phyloP scores from a whole-genome alignment of 1,139 yeast genomes.

The Candida labiduridarum region DNA sequence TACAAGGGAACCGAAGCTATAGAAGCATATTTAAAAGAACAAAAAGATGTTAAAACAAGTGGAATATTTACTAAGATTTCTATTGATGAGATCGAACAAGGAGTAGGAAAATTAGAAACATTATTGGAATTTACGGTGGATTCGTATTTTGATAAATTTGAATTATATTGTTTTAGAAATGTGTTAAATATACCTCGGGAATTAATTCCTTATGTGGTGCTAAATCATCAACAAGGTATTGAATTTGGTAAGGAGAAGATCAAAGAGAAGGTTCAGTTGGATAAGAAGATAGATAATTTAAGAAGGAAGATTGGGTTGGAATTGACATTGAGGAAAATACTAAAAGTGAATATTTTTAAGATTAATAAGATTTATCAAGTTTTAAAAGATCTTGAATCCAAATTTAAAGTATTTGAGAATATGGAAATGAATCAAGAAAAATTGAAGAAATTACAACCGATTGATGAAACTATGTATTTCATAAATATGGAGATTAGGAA shows the following conservation, averaged over 20 bases:
- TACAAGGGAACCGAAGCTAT: slow-evolving; percentile 82
- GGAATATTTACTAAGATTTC: slow-evolving; percentile 20
- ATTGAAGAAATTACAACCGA: slow-evolving; percentile 47
- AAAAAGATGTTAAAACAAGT: slow-evolving; percentile 24
- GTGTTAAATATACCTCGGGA: slow-evolving; percentile 72
- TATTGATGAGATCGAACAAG: slow-evolving; percentile 62
- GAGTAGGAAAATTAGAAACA: slow-evolving; percentile 82
- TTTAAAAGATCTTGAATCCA: slow-evolving; percentile 24
- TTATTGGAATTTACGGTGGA: slow-evolving; percentile 79
- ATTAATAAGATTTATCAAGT: slow-evolving; percentile 37
- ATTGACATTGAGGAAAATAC: slow-evolving; percentile 43
- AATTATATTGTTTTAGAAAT: slow-evolving; percentile 78
- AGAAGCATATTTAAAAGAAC: slow-evolving; percentile 60
- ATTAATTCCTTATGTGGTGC: slow-evolving; percentile 61
- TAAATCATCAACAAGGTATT: slow-evolving; percentile 69
- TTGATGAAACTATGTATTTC: slow-evolving; percentile 55
- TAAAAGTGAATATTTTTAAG: slow-evolving; percentile 43
- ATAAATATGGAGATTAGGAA: slow-evolving; percentile 43
- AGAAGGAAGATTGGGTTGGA: slow-evolving; percentile 48
- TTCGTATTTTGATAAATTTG: slow-evolving; percentile 83
- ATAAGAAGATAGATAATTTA: slow-evolving; percentile 36
- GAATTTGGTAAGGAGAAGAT: slow-evolving; percentile 25
- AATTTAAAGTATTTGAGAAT: slow-evolving; percentile 14
- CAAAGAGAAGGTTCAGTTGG: slow-evolving; percentile 28
- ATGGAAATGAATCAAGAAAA: slow-evolving; percentile 28